Base-by-base conservation (phyloP, 2,329 filamentous ascomycete genomes). In the Tolypocladium nubicola region DNA sequence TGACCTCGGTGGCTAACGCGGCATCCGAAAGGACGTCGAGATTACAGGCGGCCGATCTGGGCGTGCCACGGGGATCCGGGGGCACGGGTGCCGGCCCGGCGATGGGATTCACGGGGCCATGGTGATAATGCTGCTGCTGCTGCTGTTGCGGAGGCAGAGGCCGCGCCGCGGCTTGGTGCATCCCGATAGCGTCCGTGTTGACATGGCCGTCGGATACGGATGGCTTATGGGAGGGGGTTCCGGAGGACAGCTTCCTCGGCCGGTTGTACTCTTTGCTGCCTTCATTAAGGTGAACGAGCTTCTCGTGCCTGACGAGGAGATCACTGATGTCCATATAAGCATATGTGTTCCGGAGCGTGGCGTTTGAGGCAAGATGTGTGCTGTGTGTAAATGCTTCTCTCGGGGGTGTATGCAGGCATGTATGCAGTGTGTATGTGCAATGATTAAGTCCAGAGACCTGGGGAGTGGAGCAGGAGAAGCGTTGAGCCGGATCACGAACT, bases 291-390 rank as follows among this genome's bases (percentile, higher is more conserved):
- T 85, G 82, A 64, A 84, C 81, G 63, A 85, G 79, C 71, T 84
- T 85, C 71, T 84, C 80, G 71, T 85, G 82, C 61, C 82, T 77
- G 61, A 83, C 80, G 63, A 85, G 76, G 60, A 85, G 77, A 68
- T 85, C 82, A 63, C 82, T 85, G 73, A 81, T 83, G 72, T 83
- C 76, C 80, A 83, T 83, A 74, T 80, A 79, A 82, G 79, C 62
- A 68, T 33, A 11, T 33, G 30, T 50, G 23, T 19, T n/a, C 19
- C 16, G 8, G 19, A 37, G n/a, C 9, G 19, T 35, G 30, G 30
- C 11, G 19, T 19, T 21, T 21, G 47, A 52, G 9, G 30, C 47
- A 52, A 19, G 10, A 37, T 21, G 11, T 10, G 47, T 9, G 23
- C 19, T 30, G 43, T 33, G 41, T 43, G 30, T 9, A 35, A 3